Evolutionary conservation across 2,329 filamentous ascomycete genomes (phyloP).

Genomic region (Penicillium capsulatum): DNA sequence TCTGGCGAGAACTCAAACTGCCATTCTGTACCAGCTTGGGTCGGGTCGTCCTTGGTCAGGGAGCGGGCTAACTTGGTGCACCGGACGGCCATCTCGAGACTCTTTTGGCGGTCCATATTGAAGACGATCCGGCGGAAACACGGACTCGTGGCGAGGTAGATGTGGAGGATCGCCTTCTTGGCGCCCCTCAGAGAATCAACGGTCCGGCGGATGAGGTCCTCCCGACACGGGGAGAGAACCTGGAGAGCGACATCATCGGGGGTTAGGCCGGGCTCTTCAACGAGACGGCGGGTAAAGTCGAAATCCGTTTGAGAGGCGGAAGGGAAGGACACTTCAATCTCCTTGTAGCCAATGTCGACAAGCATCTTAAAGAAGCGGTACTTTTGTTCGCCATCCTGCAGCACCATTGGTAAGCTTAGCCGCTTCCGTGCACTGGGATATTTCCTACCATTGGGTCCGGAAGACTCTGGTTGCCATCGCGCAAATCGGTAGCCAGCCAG

Average conservation of each 20-base stretch:
- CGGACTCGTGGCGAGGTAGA: conserved; percentile 93
- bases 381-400: conserved; percentile 87
- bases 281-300: conserved; percentile 82
- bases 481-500: conserved; percentile 83
- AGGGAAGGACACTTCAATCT: conserved; percentile 95
- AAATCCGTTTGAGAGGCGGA: conserved; percentile 94
- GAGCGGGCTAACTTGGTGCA: conserved; percentile 83
- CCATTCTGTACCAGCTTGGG: conserved; percentile 53
- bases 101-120: conserved; percentile 77
- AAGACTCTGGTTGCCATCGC: conserved; percentile 92
- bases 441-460: conserved; percentile 82
- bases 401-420: conserved; percentile 1
- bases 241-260: conserved; percentile 90
- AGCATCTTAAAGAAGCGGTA: conserved; percentile 95
- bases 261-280: conserved; percentile 76
- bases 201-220: conserved; percentile 83
- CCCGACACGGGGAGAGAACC: conserved; percentile 85
- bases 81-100: conserved; percentile 72
- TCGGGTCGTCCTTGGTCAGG: conserved; percentile 76
- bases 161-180: conserved; percentile 91
- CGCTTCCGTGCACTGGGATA: conserved; percentile 24
- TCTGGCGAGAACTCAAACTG: conserved; percentile 50
- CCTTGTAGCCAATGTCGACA: conserved; percentile 87
- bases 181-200: conserved; percentile 83
- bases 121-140: conserved; percentile 94